Evolutionary conservation across 2,329 filamentous ascomycete genomes (phyloP).

Genomic region (Chrysoporthe deuterocubensis): DNA sequence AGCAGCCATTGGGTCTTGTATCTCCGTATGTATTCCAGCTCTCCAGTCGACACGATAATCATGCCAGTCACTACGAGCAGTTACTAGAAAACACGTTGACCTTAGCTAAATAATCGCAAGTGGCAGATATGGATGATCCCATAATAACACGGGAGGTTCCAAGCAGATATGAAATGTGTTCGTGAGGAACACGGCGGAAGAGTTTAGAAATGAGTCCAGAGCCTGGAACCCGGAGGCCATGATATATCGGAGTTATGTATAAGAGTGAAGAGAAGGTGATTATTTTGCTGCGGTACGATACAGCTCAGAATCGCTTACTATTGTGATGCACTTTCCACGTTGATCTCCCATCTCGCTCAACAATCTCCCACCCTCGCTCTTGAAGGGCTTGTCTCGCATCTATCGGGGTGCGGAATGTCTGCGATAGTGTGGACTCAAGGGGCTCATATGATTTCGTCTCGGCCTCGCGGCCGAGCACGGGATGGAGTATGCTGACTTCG

Average conservation of each 20-base stretch:
- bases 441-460: too few species aligned
- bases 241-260: not conserved
- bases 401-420: slow-evolving; percentile 1
- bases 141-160: not conserved
- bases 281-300: not conserved
- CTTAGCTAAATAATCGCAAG: not conserved
- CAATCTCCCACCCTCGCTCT: slow-evolving; percentile 1
- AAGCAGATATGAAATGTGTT: not conserved
- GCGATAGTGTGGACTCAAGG: not conserved
- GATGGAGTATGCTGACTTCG: slow-evolving; percentile 32
- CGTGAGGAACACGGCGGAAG: too few species aligned
- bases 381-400: not conserved
- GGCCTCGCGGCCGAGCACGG: not conserved
- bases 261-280: not conserved
- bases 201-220: too few species aligned
- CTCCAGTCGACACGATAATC: slow-evolving; percentile 11
- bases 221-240: too few species aligned
- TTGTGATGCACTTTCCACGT: slow-evolving; percentile 18
- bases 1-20: not conserved
- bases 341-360: not conserved
- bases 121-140: not conserved
- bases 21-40: not conserved
- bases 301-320: not conserved
- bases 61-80: not conserved
- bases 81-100: not conserved